A percentile compares a stretch with the other conserved stretches of the same genome.
Evolutionary conservation across 352 stramenopile genomes (phyloP).

Genomic region (Globisporangium recalcitrans): DNA sequence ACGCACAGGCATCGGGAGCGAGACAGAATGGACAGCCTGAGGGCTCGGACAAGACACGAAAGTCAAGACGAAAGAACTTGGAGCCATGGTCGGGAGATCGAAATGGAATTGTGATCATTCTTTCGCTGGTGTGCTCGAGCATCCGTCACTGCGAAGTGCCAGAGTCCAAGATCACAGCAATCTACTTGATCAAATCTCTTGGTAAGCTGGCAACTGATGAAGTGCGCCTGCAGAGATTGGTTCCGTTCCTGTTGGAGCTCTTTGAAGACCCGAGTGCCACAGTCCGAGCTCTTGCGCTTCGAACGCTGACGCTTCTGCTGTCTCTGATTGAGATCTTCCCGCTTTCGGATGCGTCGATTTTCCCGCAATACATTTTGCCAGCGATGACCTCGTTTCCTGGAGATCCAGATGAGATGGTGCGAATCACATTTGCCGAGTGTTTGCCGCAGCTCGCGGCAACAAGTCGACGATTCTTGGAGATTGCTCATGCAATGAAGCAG

Average conservation of each 20-base stretch:
- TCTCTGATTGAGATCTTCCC: slow-evolving; percentile 89
- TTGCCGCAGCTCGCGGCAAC: slow-evolving; percentile 91
- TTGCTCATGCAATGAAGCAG: slow-evolving; percentile 87
- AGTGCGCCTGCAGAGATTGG: slow-evolving; percentile 91
- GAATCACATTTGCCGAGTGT: slow-evolving; percentile 93
- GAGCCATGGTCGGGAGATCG: slow-evolving; percentile 42
- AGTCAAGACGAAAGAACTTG: slow-evolving; percentile 8
- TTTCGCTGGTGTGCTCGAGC: slow-evolving; percentile 82
- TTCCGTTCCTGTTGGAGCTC: slow-evolving; percentile 91
- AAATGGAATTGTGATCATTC: slow-evolving; percentile 83
- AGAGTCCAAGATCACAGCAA: slow-evolving; percentile 84
- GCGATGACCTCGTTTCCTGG: slow-evolving; percentile 85
- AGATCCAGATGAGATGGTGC: slow-evolving; percentile 90
- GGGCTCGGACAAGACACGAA: slow-evolving; percentile 16
- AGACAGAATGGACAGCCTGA: not conserved
- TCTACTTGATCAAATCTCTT: slow-evolving; percentile 90
- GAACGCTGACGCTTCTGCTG: slow-evolving; percentile 88
- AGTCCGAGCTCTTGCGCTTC: slow-evolving; percentile 88
- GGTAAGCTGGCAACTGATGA: slow-evolving; percentile 90
- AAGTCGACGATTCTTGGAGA: slow-evolving; percentile 91
- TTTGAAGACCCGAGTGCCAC: slow-evolving; percentile 90
- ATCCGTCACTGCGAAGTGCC: slow-evolving; percentile 80
- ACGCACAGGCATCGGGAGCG: not conserved
- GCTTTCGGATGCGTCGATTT: slow-evolving; percentile 94
- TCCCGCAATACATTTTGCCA: slow-evolving; percentile 96